Percentiles rank a stretch among this genome's conserved stretches.
phyloP scores from a whole-genome alignment of 257 asterid species.

The Osmanthus fragrans region DNA sequence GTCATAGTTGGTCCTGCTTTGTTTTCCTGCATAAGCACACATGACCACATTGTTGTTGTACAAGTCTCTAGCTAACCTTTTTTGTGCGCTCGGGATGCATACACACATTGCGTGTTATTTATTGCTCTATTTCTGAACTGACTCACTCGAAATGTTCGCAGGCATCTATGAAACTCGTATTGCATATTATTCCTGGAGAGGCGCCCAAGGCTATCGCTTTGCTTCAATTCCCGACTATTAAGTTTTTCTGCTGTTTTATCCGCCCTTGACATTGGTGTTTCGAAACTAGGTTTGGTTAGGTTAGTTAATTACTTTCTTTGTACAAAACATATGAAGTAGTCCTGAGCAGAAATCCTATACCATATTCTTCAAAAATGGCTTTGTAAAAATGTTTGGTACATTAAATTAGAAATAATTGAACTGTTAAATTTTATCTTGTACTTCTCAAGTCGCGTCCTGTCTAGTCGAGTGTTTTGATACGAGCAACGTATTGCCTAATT shows the following conservation, averaged over 20 bases:
- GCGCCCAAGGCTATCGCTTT: conserved; percentile 53
- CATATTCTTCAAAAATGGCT: not conserved
- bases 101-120: not conserved
- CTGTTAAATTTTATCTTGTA: too few relatives aligned
- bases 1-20: not conserved
- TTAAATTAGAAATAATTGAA: too few relatives aligned
- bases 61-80: not conserved
- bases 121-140: not conserved
- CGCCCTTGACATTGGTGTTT: not conserved
- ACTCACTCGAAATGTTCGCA: conserved; percentile 28
- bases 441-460: too few relatives aligned
- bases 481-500: too few relatives aligned
- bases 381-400: too few relatives aligned
- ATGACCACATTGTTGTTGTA: not conserved
- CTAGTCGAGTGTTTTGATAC: too few relatives aligned
- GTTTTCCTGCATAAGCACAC: not conserved
- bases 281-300: not conserved
- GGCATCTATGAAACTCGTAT: conserved; percentile 87
- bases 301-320: not conserved
- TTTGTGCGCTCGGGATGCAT: not conserved
- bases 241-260: conserved; percentile 18
- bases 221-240: conserved; percentile 80
- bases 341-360: not conserved
- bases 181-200: conserved; percentile 82
- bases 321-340: not conserved